Evolutionary conservation across 2,329 filamentous ascomycete genomes (phyloP).

Genomic region (Pleurostoma richardsiae): DNA sequence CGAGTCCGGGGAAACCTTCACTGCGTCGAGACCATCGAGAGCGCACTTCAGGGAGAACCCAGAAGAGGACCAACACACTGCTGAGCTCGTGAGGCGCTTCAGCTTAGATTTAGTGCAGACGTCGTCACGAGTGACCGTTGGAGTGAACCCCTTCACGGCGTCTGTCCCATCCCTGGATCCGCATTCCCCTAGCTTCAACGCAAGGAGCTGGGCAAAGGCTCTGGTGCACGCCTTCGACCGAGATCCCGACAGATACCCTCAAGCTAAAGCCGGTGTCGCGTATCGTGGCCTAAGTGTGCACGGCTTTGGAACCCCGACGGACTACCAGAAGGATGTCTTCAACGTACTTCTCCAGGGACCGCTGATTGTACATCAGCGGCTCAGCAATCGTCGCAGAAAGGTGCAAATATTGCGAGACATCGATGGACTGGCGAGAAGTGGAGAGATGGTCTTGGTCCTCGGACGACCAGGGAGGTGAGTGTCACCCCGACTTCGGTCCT

Average conservation of each 20-base stretch:
- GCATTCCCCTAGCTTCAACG: conserved; percentile 32
- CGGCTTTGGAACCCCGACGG: conserved; percentile 26
- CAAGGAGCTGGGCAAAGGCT: conserved; percentile 39
- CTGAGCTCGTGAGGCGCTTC: conserved; percentile 11
- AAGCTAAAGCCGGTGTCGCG: conserved; percentile 29
- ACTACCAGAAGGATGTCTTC: conserved; percentile 27
- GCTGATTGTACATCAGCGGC: conserved; percentile 12
- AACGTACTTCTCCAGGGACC: conserved; percentile 19
- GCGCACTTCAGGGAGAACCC: too few species aligned
- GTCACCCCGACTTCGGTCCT: conserved; percentile 10
- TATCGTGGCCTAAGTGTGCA: conserved; percentile 31
- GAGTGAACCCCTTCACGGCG: conserved; percentile 18
- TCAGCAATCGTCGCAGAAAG: conserved; percentile 18
- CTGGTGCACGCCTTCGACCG: conserved; percentile 32
- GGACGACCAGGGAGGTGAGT: conserved; percentile 32
- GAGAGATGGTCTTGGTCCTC: conserved; percentile 5
- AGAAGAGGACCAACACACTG: conserved; percentile 3
- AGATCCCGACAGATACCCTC: conserved; percentile 27
- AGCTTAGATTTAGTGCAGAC: neutral
- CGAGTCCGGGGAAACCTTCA: neutral
- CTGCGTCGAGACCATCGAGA: too few species aligned
- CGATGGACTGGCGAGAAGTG: conserved; percentile 1
- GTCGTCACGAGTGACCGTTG: neutral
- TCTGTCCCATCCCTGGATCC: conserved; percentile 34
- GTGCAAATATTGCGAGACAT: conserved; percentile 41